These are phyloP conservation scores for Xerocomellus dryophilus DNA, from an alignment of 768 basidiomycete species.

Conservation along the genomic window DNA sequence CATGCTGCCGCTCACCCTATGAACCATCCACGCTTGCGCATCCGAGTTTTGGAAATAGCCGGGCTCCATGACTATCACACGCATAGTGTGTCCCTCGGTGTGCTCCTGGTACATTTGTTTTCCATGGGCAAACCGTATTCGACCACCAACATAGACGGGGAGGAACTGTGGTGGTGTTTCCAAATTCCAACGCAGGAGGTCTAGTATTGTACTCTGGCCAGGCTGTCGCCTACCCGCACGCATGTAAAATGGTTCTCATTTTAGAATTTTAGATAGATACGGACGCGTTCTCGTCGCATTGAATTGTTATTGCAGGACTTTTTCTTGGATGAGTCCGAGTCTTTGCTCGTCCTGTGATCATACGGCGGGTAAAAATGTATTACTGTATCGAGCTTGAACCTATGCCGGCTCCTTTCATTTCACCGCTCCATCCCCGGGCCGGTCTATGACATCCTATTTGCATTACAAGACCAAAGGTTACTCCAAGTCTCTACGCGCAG, in stretches of 20 bases:
- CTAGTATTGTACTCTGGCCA: conserved; percentile 4
- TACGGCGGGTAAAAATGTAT: no score
- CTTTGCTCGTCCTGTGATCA: no score
- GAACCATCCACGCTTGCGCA: conserved; percentile 11
- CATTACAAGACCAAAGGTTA: no score
- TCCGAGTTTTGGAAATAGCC: conserved; percentile 22
- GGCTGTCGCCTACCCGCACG: not conserved
- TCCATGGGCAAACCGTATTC: conserved; percentile 21
- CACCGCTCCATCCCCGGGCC: no score
- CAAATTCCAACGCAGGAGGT: not conserved
- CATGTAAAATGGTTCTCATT: not conserved
- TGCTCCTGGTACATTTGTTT: conserved; percentile 14
- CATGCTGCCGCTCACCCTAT: conserved; percentile 16
- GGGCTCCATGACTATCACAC: conserved; percentile 28
- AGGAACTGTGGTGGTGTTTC: not conserved
- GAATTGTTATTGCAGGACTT: no score
- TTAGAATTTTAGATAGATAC: no score
- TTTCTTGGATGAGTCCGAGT: no score
- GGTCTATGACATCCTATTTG: no score
- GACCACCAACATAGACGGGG: conserved; percentile 1
- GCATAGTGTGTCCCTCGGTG: conserved; percentile 25
- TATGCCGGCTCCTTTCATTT: no score
- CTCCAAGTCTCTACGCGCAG: no score
- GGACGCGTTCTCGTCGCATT: no score
- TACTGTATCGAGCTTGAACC: no score